Evolutionary conservation across 768 basidiomycete species (phyloP).

Genomic region (Boletus insuetus): DNA sequence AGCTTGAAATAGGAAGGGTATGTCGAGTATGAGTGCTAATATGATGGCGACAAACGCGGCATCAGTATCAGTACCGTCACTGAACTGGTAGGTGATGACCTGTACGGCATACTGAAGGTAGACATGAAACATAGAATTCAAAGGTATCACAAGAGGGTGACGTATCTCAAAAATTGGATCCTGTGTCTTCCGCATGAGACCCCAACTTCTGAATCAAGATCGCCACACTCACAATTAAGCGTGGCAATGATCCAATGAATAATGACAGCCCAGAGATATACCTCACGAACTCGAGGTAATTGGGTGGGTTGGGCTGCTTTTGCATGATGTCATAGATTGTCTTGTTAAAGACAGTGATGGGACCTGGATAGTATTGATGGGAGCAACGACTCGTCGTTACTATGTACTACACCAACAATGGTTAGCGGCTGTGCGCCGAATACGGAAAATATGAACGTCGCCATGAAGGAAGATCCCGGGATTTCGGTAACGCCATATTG

Average conservation of each 20-base stretch:
- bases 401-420: constrained; percentile 88
- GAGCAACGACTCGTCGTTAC: not conserved
- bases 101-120: constrained; percentile 90
- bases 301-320: constrained; percentile 54
- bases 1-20: constrained; percentile 70
- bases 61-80: constrained; percentile 35
- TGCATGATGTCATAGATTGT: constrained; percentile 78
- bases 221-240: constrained; percentile 59
- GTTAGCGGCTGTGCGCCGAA: constrained; percentile 90
- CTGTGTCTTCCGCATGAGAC: constrained; percentile 34
- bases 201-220: not conserved
- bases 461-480: constrained; percentile 80
- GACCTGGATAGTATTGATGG: constrained; percentile 47
- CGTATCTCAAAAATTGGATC: constrained; percentile 85
- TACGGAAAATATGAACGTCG: constrained; percentile 82
- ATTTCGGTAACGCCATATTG: constrained; percentile 91
- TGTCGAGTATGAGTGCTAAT: constrained; percentile 74
- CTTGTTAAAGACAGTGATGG: constrained; percentile 92
- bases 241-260: constrained; percentile 80
- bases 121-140: constrained; percentile 90
- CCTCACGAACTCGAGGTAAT: constrained; percentile 87
- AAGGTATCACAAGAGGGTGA: constrained; percentile 88
- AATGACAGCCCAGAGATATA: constrained; percentile 88
- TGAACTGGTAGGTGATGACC: constrained; percentile 73
- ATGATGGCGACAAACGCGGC: constrained; percentile 65